Base-by-base conservation (phyloP, 192 early-diverging fungal genomes). In the Geranomyces michiganensis region DNA sequence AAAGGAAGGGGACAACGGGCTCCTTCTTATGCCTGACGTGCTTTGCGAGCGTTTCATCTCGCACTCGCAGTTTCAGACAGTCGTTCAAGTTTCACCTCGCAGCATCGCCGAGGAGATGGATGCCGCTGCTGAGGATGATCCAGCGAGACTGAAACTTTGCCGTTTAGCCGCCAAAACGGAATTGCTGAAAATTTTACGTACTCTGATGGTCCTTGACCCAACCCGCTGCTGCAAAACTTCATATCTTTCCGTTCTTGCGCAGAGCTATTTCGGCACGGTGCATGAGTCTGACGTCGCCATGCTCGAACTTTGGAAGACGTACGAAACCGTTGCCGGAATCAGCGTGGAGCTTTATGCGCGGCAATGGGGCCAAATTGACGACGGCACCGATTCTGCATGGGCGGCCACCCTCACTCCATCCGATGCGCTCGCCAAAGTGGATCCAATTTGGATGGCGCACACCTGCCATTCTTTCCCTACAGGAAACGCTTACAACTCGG, bases 401-500 rank as follows among this genome's bases (percentile, higher is more conserved):
- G 79, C 76, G 13, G 49, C 69, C 19, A 43, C 65, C 1, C 36
- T 65, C 8, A 62, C 67, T 4, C 70, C 77, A 30, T 78, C 84
- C 8, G 90, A 92, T 58, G 75, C 84, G 6, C 65, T 93, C 31
- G 78, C 77, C 32, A 67, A 79, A 32, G 79, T 94, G 58, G 90
- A 94, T 65, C 78, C 87, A 13, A 67, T 63, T 7, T 72, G 87
- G 71, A 90, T 94, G 92, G 76, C 80, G 56, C 71, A 83, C 46
- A 84, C 88, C 14, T 74, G 84, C 31, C 81, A 81, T 2, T 79
- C 81, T 56, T 89, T 88, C 62, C 9, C 48, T 12, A 32, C 21
- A 5, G 47, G 15, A 14, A 47, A 67, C 41, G 22, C 58, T 60
- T 19, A 5, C 17, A 29, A 8, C 3, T 26, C 58, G 21, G 10